phyloP scores from a whole-genome alignment of 1,284 basidiomycete species.

The Papiliotrema nemorosa region DNA sequence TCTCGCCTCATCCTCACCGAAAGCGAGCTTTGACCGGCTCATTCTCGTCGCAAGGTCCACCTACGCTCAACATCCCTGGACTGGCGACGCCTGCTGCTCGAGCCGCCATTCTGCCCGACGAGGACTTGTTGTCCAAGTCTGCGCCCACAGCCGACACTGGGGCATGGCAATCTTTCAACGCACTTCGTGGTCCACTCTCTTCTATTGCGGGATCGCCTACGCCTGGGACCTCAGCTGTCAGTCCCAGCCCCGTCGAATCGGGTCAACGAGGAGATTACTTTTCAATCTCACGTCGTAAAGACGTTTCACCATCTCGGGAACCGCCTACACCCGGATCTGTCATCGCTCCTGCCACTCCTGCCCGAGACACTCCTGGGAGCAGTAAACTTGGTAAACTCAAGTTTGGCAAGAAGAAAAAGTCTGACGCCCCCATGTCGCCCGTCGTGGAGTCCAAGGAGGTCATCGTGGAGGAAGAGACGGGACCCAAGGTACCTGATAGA shows the following conservation, averaged over 20 bases:
- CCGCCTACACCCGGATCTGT: conserved; percentile 10
- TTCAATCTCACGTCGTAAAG: conserved; percentile 19
- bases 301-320: conserved; percentile 17
- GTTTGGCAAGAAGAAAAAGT: conserved; percentile 52
- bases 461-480: conserved; percentile 28
- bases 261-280: conserved; percentile 45
- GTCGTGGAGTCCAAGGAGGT: conserved; percentile 31
- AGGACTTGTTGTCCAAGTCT: conserved; percentile 24
- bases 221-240: conserved; percentile 5
- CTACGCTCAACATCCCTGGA: conserved; percentile 55
- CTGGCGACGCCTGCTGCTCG: conserved; percentile 64
- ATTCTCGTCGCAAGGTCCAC: conserved; percentile 18
- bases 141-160: conserved; percentile 19
- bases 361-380: conserved; percentile 50
- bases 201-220: conserved; percentile 14
- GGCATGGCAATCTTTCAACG: conserved; percentile 27
- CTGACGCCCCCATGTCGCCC: conserved; percentile 43
- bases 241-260: not conserved
- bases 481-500: conserved; percentile 33
- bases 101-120: conserved; percentile 49
- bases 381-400: conserved; percentile 75
- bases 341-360: not conserved
- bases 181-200: conserved; percentile 16
- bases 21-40: conserved; percentile 30
- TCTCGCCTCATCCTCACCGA: conserved; percentile 27